Base-by-base conservation (phyloP, 2,329 filamentous ascomycete species). In the Penicillium crustosum region DNA sequence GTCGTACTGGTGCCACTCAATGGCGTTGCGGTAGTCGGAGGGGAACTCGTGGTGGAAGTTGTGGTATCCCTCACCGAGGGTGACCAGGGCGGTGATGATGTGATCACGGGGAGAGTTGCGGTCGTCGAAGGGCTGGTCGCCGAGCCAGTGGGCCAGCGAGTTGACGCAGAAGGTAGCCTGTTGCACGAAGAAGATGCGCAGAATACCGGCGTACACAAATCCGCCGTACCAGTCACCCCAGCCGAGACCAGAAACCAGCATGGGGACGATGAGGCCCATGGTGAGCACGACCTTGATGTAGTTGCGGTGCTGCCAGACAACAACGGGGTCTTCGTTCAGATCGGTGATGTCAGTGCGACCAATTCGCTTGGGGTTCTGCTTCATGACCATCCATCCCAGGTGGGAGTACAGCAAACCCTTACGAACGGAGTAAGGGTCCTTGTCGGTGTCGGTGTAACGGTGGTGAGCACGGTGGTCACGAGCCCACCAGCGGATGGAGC, bases 41-140 rank as follows among this genome's bases (percentile, higher is more conserved):
- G 91, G 91, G 79, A 95, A 95, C 77, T 95, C 91, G 83, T 95
- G 91, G 79, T 95, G 91, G 84, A 95, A 95, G 83, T 95, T 95
- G 84, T 95, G 91, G 81, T 95, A 95, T 31, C 91, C 91, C 78
- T 93, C 91, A 49, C 91, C 91, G 23, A 95, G 87, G 43, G 91
- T 95, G 67, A 91, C 87, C 19, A 95, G 79, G 44, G 91, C 91
- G 41, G 91, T 95, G 77, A 95, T 86, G 72, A 93, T 84, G 77
- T 95, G 90, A 70, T 95, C 91, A 74, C 91, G 88, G 63, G 91
- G 91, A 60, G 89, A 92, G 85, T 95, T 93, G 77, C 90, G 89
- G 83, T 95, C 91, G 69, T 95, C 91, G 74, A 95, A 95, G 60
- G 91, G 91, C 80, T 95, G 91, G 69, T 95, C 91, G 62, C 91